Conservation (phyloP, 805 yeast species). For the Scheffersomyces ergatensis region DNA sequence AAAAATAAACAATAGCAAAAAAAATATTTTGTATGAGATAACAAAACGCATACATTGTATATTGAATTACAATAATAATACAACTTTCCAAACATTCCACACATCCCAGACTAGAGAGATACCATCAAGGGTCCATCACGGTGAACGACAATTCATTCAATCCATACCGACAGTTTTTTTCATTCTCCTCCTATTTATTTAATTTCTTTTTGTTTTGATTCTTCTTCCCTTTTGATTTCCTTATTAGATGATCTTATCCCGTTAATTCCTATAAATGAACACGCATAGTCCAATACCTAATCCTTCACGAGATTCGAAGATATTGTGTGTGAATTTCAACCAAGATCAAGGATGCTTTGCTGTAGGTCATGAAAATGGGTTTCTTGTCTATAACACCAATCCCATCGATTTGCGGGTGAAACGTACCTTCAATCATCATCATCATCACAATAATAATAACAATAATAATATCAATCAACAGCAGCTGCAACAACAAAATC, state of each 20-base stretch:
- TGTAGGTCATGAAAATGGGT: constrained; percentile 76
- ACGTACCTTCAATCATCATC: constrained; percentile 42
- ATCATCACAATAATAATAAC: background rate
- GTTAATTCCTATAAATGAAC: constrained; percentile 11
- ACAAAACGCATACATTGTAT: too few relatives aligned
- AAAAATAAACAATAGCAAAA: too few relatives aligned
- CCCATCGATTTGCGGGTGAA: constrained; percentile 78
- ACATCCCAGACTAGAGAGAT: too few relatives aligned
- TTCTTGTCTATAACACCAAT: constrained; percentile 80
- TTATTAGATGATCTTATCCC: background rate
- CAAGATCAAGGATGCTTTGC: constrained; percentile 92
- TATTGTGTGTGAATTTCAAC: constrained; percentile 67
- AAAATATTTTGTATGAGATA: too few relatives aligned
- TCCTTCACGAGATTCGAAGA: constrained; percentile 11
- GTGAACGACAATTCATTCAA: too few relatives aligned
- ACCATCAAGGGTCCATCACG: too few relatives aligned
- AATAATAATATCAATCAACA: background rate
- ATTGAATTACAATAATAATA: too few relatives aligned
- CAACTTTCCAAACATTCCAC: too few relatives aligned
- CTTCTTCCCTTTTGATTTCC: too few relatives aligned
- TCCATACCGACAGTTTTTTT: too few relatives aligned
- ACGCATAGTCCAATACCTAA: constrained; percentile 15
- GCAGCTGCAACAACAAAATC: background rate
- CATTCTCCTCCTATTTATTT: too few relatives aligned
- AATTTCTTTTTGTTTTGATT: too few relatives aligned